phyloP scores from a whole-genome alignment of 2,329 filamentous ascomycete genomes.

The Cordyceps javanica region DNA sequence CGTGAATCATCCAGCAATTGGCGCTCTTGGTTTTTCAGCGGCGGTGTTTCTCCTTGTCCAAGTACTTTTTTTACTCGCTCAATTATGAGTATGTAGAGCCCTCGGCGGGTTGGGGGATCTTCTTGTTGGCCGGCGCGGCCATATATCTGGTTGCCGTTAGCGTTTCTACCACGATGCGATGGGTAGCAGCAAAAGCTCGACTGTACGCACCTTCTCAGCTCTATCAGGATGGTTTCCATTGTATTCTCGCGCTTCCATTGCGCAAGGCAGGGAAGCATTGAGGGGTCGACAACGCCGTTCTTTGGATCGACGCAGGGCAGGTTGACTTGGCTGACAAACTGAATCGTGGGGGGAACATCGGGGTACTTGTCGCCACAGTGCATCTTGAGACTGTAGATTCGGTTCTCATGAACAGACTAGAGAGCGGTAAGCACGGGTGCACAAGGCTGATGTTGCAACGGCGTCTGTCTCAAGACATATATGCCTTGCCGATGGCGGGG shows the following conservation, averaged over 20 bases:
- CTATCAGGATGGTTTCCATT: slow-evolving; percentile 89
- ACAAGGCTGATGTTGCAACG: neutral
- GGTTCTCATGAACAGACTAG: slow-evolving; percentile 93
- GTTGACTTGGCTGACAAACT: slow-evolving; percentile 92
- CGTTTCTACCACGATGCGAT: neutral
- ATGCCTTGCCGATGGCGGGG: neutral
- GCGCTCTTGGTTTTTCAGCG: neutral
- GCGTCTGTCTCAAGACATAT: neutral
- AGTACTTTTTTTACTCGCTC: neutral
- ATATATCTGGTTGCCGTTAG: slow-evolving; percentile 61
- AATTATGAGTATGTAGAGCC: slow-evolving; percentile 50
- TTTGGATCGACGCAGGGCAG: slow-evolving; percentile 84
- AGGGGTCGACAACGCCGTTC: slow-evolving; percentile 78
- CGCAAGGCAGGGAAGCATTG: slow-evolving; percentile 75
- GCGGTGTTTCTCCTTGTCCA: neutral
- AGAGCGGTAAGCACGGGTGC: slow-evolving; percentile 2
- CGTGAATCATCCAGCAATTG: neutral
- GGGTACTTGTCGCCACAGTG: slow-evolving; percentile 89
- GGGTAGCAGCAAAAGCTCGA: neutral
- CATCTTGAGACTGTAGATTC: slow-evolving; percentile 97
- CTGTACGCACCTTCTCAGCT: slow-evolving; percentile 63
- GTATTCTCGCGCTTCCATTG: slow-evolving; percentile 92
- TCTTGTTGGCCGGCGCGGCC: slow-evolving; percentile 88
- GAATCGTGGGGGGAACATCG: slow-evolving; percentile 78
- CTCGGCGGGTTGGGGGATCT: slow-evolving; percentile 88